Percentiles rank a stretch among this genome's conserved stretches.
phyloP scores from a whole-genome alignment of 2,329 filamentous ascomycete genomes.

The Spiromastix sp. region DNA sequence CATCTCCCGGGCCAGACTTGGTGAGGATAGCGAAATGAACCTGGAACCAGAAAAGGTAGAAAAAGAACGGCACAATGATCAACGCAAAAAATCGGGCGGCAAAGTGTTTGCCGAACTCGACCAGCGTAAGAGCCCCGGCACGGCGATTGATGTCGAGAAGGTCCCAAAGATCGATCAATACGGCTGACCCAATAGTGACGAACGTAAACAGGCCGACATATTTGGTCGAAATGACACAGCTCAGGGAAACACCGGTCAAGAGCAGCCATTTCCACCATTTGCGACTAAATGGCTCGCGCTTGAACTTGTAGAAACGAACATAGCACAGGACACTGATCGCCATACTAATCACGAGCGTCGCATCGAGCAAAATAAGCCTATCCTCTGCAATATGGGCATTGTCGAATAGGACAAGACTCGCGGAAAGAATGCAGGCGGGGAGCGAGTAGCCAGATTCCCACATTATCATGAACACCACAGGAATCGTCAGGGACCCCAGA shows the following conservation, averaged over 20 bases:
- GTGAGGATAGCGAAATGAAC: constrained; percentile 89
- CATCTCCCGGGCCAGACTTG: constrained; percentile 85
- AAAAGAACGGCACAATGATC: constrained; percentile 85
- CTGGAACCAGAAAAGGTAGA: constrained; percentile 99
- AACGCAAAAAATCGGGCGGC: constrained; percentile 74
- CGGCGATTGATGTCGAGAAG: constrained; percentile 80
- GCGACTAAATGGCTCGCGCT: constrained; percentile 76
- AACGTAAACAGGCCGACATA: constrained; percentile 97
- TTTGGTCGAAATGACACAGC: constrained; percentile 97
- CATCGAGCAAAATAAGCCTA: constrained; percentile 85
- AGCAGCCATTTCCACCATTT: constrained; percentile 99
- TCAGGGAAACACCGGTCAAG: constrained; percentile 84
- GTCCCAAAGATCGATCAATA: constrained; percentile 90
- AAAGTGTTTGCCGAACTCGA: constrained; percentile 82
- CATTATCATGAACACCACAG: constrained; percentile 95
- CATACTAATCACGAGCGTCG: constrained; percentile 91
- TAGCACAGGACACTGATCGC: constrained; percentile 88
- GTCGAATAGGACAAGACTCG: constrained; percentile 82
- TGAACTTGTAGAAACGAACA: constrained; percentile 93
- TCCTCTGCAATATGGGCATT: constrained; percentile 98
- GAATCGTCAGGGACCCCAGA: constrained; percentile 83
- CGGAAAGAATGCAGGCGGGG: constrained; percentile 78
- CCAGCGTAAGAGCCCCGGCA: constrained; percentile 67
- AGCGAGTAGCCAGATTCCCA: constrained; percentile 98
- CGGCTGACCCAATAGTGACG: constrained; percentile 89